These are phyloP conservation scores for Kodamaea neixiangensis DNA, from an alignment of 805 yeast genomes.

Conservation along the genomic window DNA sequence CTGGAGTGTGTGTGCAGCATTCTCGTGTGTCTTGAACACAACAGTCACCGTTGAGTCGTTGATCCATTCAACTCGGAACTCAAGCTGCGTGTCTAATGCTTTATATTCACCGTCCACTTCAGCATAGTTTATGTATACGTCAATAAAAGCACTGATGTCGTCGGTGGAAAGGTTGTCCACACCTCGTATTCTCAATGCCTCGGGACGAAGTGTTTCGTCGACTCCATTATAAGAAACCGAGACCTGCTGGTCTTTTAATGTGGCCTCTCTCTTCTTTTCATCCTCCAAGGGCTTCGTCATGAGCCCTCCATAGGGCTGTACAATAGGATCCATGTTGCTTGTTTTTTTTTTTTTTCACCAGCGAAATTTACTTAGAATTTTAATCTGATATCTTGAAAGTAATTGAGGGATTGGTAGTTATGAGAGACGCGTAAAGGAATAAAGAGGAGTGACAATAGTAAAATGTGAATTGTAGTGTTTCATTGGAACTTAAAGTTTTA, in stretches of 20 bases:
- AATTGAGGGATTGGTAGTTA: too few relatives aligned
- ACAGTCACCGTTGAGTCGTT: conserved; percentile 61
- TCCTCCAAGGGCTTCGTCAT: conserved; percentile 41
- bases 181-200: conserved; percentile 54
- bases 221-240: conserved; percentile 34
- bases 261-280: conserved; percentile 34
- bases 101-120: conserved; percentile 17
- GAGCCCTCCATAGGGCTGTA: conserved; percentile 40
- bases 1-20: conserved; percentile 39
- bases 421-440: too few relatives aligned
- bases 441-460: too few relatives aligned
- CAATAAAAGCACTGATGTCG: conserved; percentile 59
- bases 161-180: conserved; percentile 65
- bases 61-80: conserved; percentile 62
- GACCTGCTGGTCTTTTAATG: conserved; percentile 33
- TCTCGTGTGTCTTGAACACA: conserved; percentile 50
- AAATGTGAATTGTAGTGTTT: too few relatives aligned
- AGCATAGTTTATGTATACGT: conserved; percentile 42
- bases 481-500: too few relatives aligned
- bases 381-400: not conserved
- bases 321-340: conserved; percentile 4
- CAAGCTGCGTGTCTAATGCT: conserved; percentile 26
- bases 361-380: not conserved
- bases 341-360: not conserved
- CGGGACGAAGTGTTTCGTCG: conserved; percentile 41